A percentile compares a stretch with the other conserved stretches of the same genome.
Conservation (phyloP, 2,329 filamentous ascomycete genomes). For the Ascomycota sp. region DNA sequence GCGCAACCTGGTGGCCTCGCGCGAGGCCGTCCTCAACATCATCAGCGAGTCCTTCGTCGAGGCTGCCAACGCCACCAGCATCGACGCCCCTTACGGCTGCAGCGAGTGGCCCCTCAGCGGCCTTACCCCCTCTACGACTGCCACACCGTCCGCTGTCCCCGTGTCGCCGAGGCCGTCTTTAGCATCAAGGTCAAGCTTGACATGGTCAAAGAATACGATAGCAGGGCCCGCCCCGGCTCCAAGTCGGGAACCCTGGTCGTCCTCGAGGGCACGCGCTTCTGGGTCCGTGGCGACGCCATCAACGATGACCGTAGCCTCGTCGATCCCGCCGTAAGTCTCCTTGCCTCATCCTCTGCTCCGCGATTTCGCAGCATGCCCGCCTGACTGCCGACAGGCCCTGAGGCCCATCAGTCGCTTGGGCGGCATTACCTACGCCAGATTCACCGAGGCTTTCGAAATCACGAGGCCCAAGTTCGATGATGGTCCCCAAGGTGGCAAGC, state of each 20-base stretch:
- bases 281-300: slow-evolving; percentile 74
- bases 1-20: slow-evolving; percentile 47
- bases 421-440: slow-evolving; percentile 65
- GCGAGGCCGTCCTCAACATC: slow-evolving; percentile 73
- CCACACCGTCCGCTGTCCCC: slow-evolving; percentile 43
- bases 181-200: slow-evolving; percentile 64
- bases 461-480: slow-evolving; percentile 37
- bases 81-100: slow-evolving; percentile 57
- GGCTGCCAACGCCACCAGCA: slow-evolving; percentile 62
- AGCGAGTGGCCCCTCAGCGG: slow-evolving; percentile 68
- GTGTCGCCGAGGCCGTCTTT: slow-evolving; percentile 70
- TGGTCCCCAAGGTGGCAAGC: slow-evolving; percentile 25
- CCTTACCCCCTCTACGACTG: slow-evolving; percentile 45
- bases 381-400: slow-evolving; percentile 30
- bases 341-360: slow-evolving; percentile 2
- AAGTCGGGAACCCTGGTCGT: slow-evolving; percentile 57
- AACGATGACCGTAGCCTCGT: slow-evolving; percentile 57
- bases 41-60: slow-evolving; percentile 71
- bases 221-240: slow-evolving; percentile 45
- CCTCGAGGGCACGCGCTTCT: slow-evolving; percentile 71
- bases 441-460: slow-evolving; percentile 51
- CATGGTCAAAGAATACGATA: slow-evolving; percentile 59
- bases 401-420: slow-evolving; percentile 61
- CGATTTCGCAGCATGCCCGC: not conserved
- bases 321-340: slow-evolving; percentile 39